Base-by-base conservation (phyloP, 208 protist genomes). In the Trypanosoma mega region DNA sequence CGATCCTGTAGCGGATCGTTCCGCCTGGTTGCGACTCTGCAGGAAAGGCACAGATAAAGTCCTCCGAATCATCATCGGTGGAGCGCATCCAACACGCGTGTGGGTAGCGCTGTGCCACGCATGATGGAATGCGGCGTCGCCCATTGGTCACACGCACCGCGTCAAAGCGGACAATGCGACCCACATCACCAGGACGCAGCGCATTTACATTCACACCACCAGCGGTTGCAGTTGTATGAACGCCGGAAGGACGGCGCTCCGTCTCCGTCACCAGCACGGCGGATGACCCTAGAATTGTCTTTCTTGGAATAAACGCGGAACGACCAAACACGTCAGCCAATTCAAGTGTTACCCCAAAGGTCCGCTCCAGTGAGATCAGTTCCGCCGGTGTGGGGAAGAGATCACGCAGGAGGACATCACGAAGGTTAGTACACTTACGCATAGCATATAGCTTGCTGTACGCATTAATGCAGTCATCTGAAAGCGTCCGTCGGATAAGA, bases 1-100 rank as follows among this genome's bases (percentile, higher is more conserved):
- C 86, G 2, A 96, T 56, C 63, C 80, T 72, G 69, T 96, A 92
- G 30, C 75, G 78, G 55, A 96, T 78, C n/a, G 81, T 89, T 8
- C 65, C 68, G 29, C 65, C 77, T 12, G 86, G 83, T 48, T 66
- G 68, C 2, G 71, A 53, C 23, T 46, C 66, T 2, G 60, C 45
- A 8, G 75, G 62, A 63, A 93, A 96, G 31, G 76, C 82, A 55
- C 90, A 96, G 20, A 93, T 76, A 41, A 93, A 67, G 63, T 79
- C 59, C 9, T 71, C 57, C 0, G 31, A 41, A n/a, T 66, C 75
- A 6, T 83, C 78, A 12, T 54, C 26, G 26, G 8, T 46, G 3
- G 61, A 62, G 24, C 60, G 60, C 89, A 92, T 88, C 85, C 85
- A 92, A 54, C 70, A 60, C 2, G 55, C 54, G n/a, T 63, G 44